These are phyloP conservation scores for Ormosia semicastrata DNA, from an alignment of 306 rosid species.

Conservation along the genomic window DNA sequence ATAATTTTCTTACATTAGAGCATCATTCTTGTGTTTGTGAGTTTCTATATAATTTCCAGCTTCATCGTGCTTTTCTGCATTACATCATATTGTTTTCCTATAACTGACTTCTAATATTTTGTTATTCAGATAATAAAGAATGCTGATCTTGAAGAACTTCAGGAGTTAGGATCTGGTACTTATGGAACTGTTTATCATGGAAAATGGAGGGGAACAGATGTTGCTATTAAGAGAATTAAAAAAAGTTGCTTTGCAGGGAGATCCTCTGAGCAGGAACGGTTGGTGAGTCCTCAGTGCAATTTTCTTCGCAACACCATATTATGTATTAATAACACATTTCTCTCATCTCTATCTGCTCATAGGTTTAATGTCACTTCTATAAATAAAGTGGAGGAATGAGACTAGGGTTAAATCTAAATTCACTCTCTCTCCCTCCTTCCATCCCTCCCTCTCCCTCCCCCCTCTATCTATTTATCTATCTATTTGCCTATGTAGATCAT, in stretches of 20 bases:
- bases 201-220: slow-evolving; percentile 96
- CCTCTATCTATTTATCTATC: neutral
- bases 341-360: neutral
- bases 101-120: slow-evolving; percentile 12
- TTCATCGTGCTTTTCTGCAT: slow-evolving; percentile 3
- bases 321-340: neutral
- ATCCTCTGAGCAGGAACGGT: slow-evolving; percentile 79
- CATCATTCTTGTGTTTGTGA: neutral
- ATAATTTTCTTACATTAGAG: neutral
- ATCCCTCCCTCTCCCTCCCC: neutral
- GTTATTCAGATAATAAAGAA: slow-evolving; percentile 65
- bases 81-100: neutral
- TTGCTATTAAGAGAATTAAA: slow-evolving; percentile 91
- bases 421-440: neutral
- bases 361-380: neutral
- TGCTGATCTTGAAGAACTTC: slow-evolving; percentile 85
- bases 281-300: slow-evolving; percentile 56
- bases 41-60: neutral
- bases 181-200: slow-evolving; percentile 98
- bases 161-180: slow-evolving; percentile 90
- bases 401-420: neutral
- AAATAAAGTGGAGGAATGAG: neutral
- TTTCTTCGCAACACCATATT: slow-evolving; percentile 9
- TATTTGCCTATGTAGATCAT: neutral
- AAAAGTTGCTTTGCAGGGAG: slow-evolving; percentile 85